phyloP scores from a whole-genome alignment of 2,329 filamentous ascomycete genomes.

The Didymella exigua region DNA sequence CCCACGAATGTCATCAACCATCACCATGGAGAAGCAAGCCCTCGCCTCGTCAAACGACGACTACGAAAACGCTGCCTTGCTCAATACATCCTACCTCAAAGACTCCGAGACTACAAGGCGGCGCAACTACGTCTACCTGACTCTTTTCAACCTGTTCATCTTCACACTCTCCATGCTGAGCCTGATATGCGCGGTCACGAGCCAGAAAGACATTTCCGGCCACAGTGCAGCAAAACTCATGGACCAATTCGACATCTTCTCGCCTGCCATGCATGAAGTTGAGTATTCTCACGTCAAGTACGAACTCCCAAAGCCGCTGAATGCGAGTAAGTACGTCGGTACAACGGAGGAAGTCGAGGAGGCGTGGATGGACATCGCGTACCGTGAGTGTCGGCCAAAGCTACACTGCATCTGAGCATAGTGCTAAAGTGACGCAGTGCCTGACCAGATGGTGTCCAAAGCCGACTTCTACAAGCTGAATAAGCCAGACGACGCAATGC shows the following conservation, averaged over 20 bases:
- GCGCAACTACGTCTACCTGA: slow-evolving; percentile 37
- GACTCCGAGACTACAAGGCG: slow-evolving; percentile 29
- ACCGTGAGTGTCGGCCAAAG: slow-evolving; percentile 42
- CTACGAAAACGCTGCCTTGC: slow-evolving; percentile 38
- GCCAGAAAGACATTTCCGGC: slow-evolving; percentile 33
- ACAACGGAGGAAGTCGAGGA: slow-evolving; percentile 62
- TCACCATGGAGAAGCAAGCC: slow-evolving; percentile 38
- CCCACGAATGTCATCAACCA: background rate
- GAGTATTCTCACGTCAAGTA: slow-evolving; percentile 38
- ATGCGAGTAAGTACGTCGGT: slow-evolving; percentile 57
- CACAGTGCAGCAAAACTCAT: slow-evolving; percentile 38
- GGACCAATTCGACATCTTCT: slow-evolving; percentile 41
- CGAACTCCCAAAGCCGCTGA: slow-evolving; percentile 35
- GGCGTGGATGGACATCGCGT: slow-evolving; percentile 62
- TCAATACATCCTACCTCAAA: slow-evolving; percentile 30
- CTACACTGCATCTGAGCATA: background rate
- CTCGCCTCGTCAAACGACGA: slow-evolving; percentile 27
- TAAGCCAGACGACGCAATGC: slow-evolving; percentile 59
- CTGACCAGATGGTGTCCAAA: slow-evolving; percentile 65
- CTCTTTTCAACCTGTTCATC: slow-evolving; percentile 42
- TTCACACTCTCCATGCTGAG: slow-evolving; percentile 41
- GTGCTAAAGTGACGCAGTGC: slow-evolving; percentile 52
- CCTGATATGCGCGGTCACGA: slow-evolving; percentile 39
- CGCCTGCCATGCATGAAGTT: slow-evolving; percentile 39
- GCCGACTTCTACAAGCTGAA: slow-evolving; percentile 61